A percentile compares a stretch with the other conserved stretches of the same genome.
phyloP scores from a whole-genome alignment of 2,329 filamentous ascomycete genomes.

The Fusarium sacchari region DNA sequence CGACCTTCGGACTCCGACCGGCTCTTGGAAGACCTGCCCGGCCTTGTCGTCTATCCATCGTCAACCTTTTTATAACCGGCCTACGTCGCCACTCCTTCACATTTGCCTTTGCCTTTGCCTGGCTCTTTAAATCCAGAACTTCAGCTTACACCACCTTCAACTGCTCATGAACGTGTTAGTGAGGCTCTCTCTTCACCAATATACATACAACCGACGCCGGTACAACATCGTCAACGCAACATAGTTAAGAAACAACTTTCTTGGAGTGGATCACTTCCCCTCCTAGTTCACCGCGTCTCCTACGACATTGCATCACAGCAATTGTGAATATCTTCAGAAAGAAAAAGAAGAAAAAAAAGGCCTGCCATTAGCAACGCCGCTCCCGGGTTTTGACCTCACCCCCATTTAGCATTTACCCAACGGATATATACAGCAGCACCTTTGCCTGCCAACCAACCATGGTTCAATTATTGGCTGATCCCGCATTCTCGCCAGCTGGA shows the following conservation, averaged over 20 bases:
- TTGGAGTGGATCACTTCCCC: slow-evolving; percentile 11
- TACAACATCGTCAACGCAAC: slow-evolving; percentile 40
- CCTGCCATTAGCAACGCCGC: background rate
- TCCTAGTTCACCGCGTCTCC: slow-evolving; percentile 9
- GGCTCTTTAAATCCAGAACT: slow-evolving; percentile 15
- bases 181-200: slow-evolving; percentile 32
- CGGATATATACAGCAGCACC: background rate
- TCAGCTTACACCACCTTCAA: slow-evolving; percentile 29
- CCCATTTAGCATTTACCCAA: slow-evolving; percentile 5
- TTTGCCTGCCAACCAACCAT: slow-evolving; percentile 34
- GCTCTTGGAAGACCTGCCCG: slow-evolving; percentile 26
- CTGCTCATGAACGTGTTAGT: slow-evolving; percentile 45
- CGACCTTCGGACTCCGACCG: slow-evolving; percentile 45
- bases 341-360: no score
- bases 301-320: slow-evolving; percentile 10
- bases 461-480: slow-evolving; percentile 48
- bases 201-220: slow-evolving; percentile 25
- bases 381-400: background rate
- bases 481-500: slow-evolving; percentile 42
- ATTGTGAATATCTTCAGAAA: slow-evolving; percentile 7
- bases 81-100: slow-evolving; percentile 36
- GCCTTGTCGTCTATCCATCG: slow-evolving; percentile 29
- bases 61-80: slow-evolving; percentile 43
- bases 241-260: slow-evolving; percentile 14
- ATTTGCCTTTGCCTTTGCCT: slow-evolving; percentile 2